These are phyloP conservation scores for Eucalyptus microcorys DNA, from an alignment of 345 rosid species.

Conservation along the genomic window DNA sequence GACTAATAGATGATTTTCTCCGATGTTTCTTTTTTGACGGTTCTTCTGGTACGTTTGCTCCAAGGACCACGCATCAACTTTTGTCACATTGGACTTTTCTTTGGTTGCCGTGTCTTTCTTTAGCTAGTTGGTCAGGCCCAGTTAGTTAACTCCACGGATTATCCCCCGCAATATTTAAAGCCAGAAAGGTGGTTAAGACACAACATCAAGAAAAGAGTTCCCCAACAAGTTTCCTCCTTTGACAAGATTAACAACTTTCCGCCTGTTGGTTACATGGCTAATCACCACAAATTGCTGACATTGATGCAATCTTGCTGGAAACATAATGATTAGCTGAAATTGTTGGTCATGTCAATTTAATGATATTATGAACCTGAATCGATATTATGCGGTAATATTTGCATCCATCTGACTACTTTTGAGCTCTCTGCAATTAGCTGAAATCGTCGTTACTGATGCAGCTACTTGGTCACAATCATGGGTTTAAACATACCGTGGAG, in stretches of 20 bases:
- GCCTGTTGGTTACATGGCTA: background rate
- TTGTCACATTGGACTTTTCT: background rate
- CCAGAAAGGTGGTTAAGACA: background rate
- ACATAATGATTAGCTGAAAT: background rate
- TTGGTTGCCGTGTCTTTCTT: background rate
- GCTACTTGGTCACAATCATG: constrained; percentile 84
- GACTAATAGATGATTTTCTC: background rate
- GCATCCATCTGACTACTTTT: background rate
- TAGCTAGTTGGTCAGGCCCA: background rate
- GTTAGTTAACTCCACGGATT: background rate
- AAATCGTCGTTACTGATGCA: constrained; percentile 1
- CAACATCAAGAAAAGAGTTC: background rate
- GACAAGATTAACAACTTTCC: background rate
- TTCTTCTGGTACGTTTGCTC: background rate
- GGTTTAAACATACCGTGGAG: constrained; percentile 91
- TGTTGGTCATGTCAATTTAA: background rate
- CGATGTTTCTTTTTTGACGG: background rate
- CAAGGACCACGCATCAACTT: background rate
- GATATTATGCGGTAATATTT: background rate
- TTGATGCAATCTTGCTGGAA: background rate
- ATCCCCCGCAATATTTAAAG: background rate
- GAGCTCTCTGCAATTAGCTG: background rate
- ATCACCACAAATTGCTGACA: background rate
- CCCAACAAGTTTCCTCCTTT: background rate
- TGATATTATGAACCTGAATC: background rate